Percentiles rank a stretch among this genome's conserved stretches.
Conservation (phyloP, 805 yeast genomes). For the Yarrowia sp. region DNA sequence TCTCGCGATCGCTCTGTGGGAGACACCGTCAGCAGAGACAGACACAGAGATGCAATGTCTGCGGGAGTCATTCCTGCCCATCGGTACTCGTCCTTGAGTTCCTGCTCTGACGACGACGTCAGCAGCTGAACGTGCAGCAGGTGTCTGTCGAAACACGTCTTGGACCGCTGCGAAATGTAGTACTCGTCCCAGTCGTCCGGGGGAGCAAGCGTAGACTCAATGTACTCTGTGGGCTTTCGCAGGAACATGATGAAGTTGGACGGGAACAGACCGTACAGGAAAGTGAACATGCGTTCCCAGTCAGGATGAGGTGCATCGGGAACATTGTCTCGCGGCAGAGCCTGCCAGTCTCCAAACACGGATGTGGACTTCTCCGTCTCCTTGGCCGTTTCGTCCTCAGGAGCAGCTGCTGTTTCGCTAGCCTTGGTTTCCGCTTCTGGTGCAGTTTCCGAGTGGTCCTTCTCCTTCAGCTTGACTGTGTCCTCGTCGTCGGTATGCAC, state of each 20-base stretch:
- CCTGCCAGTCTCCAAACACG: neutral
- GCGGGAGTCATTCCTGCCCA: constrained; percentile 41
- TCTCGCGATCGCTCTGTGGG: neutral
- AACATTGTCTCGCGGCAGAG: neutral
- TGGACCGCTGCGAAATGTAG: constrained; percentile 38
- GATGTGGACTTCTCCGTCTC: neutral
- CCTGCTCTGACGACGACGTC: constrained; percentile 40
- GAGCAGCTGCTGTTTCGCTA: no score
- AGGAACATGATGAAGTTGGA: constrained; percentile 47
- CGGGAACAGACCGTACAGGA: constrained; percentile 60
- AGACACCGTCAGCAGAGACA: constrained; percentile 26
- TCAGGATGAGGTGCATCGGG: constrained; percentile 1
- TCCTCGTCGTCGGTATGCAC: constrained; percentile 29
- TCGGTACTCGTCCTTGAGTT: constrained; percentile 38
- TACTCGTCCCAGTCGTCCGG: constrained; percentile 41
- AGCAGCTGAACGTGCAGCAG: constrained; percentile 51
- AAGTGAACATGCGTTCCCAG: constrained; percentile 41
- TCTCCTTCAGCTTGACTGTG: constrained; percentile 14
- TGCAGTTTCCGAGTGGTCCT: no score
- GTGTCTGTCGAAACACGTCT: constrained; percentile 40
- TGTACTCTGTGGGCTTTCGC: constrained; percentile 44
- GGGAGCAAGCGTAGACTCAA: constrained; percentile 32
- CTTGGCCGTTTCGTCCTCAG: no score
- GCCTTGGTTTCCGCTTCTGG: neutral
- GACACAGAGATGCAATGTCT: constrained; percentile 42